Conservation (phyloP, 2,329 filamentous ascomycete genomes). For the Waltergamsia citrina region DNA sequence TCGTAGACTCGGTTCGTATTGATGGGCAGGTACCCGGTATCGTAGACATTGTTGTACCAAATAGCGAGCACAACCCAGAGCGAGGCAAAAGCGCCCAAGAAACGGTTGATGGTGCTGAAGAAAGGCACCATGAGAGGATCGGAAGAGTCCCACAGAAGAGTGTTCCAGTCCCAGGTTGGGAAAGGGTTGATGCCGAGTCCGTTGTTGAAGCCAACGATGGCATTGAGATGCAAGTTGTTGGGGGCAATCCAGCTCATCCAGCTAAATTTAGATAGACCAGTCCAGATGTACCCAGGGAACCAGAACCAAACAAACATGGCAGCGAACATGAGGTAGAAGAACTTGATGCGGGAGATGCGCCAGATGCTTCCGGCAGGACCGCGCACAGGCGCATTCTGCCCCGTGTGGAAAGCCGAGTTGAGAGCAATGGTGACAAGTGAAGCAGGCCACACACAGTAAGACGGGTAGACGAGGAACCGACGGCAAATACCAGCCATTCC, state of each 20-base stretch:
- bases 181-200: conserved; percentile 35
- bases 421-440: conserved; percentile 45
- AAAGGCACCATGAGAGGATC: conserved; percentile 40
- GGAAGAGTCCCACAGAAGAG: conserved; percentile 30
- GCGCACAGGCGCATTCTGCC: conserved; percentile 23
- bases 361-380: conserved; percentile 33
- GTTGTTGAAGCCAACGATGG: conserved; percentile 32
- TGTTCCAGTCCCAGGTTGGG: conserved; percentile 39
- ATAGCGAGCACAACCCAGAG: conserved; percentile 45
- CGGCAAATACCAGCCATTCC: conserved; percentile 46
- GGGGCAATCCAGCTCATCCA: conserved; percentile 50
- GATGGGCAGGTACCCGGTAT: conserved; percentile 44
- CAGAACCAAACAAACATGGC: conserved; percentile 50
- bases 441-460: conserved; percentile 48
- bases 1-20: conserved; percentile 42
- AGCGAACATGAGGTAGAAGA: conserved; percentile 39
- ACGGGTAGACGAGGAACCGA: conserved; percentile 45
- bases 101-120: conserved; percentile 52
- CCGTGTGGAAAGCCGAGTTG: conserved; percentile 41
- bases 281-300: conserved; percentile 47
- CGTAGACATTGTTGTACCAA: conserved; percentile 50
- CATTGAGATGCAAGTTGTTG: conserved; percentile 28
- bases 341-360: conserved; percentile 38
- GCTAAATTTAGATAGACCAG: conserved; percentile 40
- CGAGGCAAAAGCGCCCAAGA: conserved; percentile 45